These are phyloP conservation scores for Dioscorea alata DNA, from an alignment of 106 monocot genomes.

Conservation along the genomic window DNA sequence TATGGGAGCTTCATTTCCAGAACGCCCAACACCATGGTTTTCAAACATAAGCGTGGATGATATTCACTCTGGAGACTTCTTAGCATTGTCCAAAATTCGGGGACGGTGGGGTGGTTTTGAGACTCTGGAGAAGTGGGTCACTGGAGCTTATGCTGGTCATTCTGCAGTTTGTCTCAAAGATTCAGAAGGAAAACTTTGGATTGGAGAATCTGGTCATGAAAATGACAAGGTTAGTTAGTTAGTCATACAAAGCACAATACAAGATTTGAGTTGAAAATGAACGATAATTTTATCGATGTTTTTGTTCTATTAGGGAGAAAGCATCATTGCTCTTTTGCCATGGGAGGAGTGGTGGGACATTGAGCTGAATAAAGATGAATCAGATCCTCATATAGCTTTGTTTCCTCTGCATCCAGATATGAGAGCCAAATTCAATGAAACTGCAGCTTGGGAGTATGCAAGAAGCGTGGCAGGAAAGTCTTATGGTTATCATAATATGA, in stretches of 20 bases:
- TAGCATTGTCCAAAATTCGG: slow-evolving; percentile 83
- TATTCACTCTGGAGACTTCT: slow-evolving; percentile 88
- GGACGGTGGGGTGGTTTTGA: slow-evolving; percentile 97
- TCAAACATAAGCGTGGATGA: slow-evolving; percentile 69
- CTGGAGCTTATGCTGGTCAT: slow-evolving; percentile 90
- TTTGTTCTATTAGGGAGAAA: slow-evolving; percentile 49
- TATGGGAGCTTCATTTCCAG: slow-evolving; percentile 79
- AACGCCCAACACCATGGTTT: slow-evolving; percentile 75
- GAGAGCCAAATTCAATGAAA: slow-evolving; percentile 63
- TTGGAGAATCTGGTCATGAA: slow-evolving; percentile 94
- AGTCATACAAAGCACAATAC: background rate
- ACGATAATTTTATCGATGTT: no score
- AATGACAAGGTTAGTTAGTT: slow-evolving; percentile 60
- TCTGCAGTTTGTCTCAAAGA: slow-evolving; percentile 82
- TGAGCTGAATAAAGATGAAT: slow-evolving; percentile 61
- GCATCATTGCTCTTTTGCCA: slow-evolving; percentile 63
- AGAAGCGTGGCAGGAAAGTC: slow-evolving; percentile 66
- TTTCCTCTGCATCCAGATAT: slow-evolving; percentile 71
- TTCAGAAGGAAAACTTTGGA: slow-evolving; percentile 89
- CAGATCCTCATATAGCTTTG: slow-evolving; percentile 77
- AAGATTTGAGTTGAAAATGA: no score
- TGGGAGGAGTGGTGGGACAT: slow-evolving; percentile 93
- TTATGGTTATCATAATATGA: slow-evolving; percentile 90
- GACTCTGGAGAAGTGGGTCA: slow-evolving; percentile 98
- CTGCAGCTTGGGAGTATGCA: slow-evolving; percentile 87